Percentiles rank a stretch among this genome's conserved stretches.
phyloP scores from a whole-genome alignment of 495 filamentous ascomycete genomes.

The Copromyces sp. region DNA sequence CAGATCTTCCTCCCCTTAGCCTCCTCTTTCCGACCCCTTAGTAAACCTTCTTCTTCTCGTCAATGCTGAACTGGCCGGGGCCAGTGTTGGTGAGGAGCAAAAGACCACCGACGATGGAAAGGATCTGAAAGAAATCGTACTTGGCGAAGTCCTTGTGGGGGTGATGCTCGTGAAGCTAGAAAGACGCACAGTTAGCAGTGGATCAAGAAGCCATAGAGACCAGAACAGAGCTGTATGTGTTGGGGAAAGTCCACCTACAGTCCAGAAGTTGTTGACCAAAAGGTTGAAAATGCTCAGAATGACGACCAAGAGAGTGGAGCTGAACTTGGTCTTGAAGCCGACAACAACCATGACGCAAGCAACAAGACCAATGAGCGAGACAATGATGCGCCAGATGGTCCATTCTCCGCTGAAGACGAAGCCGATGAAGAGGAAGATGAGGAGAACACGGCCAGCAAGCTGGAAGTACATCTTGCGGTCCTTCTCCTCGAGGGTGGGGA shows the following conservation, averaged over 20 bases:
- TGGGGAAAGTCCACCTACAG: constrained; percentile 49
- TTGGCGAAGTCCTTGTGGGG: constrained; percentile 99
- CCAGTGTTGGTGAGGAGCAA: constrained; percentile 96
- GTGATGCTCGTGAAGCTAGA: constrained; percentile 90
- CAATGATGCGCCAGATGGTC: constrained; percentile 73
- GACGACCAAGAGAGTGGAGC: constrained; percentile 84
- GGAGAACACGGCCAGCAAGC: constrained; percentile 86
- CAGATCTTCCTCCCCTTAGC: not conserved
- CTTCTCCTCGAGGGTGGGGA: constrained; percentile 93
- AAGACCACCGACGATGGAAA: constrained; percentile 95
- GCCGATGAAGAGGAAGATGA: constrained; percentile 94
- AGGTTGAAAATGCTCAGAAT: constrained; percentile 95
- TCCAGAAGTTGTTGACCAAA: constrained; percentile 99
- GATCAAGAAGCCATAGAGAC: not conserved
- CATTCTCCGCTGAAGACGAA: constrained; percentile 94
- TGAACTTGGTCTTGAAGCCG: constrained; percentile 99
- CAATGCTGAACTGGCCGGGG: constrained; percentile 91
- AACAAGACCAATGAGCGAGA: constrained; percentile 71
- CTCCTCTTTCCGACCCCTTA: constrained; percentile 29
- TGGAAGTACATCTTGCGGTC: constrained; percentile 99
- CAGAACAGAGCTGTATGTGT: not conserved
- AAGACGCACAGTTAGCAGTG: constrained; percentile 10
- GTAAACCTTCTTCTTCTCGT: constrained; percentile 99
- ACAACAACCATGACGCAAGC: constrained; percentile 98
- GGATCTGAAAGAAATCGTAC: constrained; percentile 99